These are phyloP conservation scores for Pterocarpus macrocarpus DNA, from an alignment of 306 rosid species.

Conservation along the genomic window DNA sequence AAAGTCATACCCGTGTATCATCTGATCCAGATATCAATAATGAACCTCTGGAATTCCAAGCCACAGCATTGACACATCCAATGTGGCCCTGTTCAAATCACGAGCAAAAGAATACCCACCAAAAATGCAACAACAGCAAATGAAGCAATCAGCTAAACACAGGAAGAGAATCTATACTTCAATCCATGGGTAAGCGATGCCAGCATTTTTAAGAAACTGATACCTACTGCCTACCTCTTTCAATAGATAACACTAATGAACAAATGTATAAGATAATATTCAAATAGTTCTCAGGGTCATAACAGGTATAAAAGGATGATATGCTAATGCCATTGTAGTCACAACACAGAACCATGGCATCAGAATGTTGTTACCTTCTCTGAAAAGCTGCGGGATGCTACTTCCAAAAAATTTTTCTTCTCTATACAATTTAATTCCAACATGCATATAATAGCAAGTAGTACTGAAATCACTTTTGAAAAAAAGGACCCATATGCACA, in stretches of 20 bases:
- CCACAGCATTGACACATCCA: conserved; percentile 94
- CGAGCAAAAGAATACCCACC: conserved; percentile 29
- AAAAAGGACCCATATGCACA: neutral
- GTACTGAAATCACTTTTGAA: neutral
- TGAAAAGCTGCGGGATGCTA: neutral
- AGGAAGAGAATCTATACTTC: neutral
- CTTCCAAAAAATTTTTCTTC: neutral
- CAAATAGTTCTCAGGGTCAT: neutral
- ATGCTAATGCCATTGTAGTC: neutral
- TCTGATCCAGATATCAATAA: conserved; percentile 96
- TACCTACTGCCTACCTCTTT: neutral
- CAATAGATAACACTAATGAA: neutral
- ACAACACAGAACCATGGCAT: conserved; percentile 9
- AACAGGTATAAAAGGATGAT: neutral
- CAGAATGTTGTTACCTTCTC: conserved; percentile 9
- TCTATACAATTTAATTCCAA: neutral
- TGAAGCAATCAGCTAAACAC: conserved; percentile 16
- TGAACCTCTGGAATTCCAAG: conserved; percentile 93
- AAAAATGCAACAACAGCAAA: conserved; percentile 22
- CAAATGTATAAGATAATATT: neutral
- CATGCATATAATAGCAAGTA: conserved; percentile 1
- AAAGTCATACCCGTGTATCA: conserved; percentile 76
- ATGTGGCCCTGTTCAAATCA: conserved; percentile 76
- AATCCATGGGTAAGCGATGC: neutral
- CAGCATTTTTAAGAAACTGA: conserved; percentile 1